Conservation (phyloP, 2,329 filamentous ascomycete species). For the Alternaria ventricosa region DNA sequence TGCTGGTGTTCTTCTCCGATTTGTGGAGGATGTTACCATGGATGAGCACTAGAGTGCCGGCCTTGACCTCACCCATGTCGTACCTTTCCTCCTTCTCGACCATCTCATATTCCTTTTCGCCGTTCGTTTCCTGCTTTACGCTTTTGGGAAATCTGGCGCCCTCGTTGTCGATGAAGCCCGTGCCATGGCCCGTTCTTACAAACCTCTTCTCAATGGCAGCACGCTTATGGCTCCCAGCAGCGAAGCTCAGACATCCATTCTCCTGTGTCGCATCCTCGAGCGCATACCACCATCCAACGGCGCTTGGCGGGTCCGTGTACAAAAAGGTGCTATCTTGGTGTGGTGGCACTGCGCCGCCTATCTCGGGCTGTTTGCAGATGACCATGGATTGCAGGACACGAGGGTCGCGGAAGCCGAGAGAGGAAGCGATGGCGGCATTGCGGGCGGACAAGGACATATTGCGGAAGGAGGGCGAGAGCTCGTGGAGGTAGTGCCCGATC, state of each 20-base stretch:
- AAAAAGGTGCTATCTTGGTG: slow-evolving; percentile 94
- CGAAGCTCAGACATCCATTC: slow-evolving; percentile 90
- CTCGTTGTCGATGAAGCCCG: slow-evolving; percentile 66
- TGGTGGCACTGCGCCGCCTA: slow-evolving; percentile 86
- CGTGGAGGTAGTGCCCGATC: slow-evolving; percentile 60
- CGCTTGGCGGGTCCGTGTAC: slow-evolving; percentile 86
- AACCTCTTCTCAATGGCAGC: slow-evolving; percentile 75
- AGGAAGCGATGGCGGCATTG: slow-evolving; percentile 70
- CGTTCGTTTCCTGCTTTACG: slow-evolving; percentile 49
- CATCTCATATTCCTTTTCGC: slow-evolving; percentile 37
- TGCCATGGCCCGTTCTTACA: slow-evolving; percentile 65
- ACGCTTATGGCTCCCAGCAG: slow-evolving; percentile 79
- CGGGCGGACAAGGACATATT: slow-evolving; percentile 58
- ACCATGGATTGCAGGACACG: slow-evolving; percentile 91
- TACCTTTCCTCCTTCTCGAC: slow-evolving; percentile 63
- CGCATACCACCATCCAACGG: slow-evolving; percentile 97
- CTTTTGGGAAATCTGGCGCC: slow-evolving; percentile 66
- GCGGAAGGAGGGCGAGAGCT: slow-evolving; percentile 57
- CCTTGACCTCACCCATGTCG: slow-evolving; percentile 84
- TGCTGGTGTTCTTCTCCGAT: slow-evolving; percentile 89
- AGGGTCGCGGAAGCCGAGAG: slow-evolving; percentile 77
- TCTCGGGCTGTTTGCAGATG: slow-evolving; percentile 97
- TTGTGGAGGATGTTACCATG: slow-evolving; percentile 96
- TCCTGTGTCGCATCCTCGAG: slow-evolving; percentile 86
- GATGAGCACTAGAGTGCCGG: slow-evolving; percentile 88